Base-by-base conservation (phyloP, 352 stramenopile species). In the Globisporangium lucens region DNA sequence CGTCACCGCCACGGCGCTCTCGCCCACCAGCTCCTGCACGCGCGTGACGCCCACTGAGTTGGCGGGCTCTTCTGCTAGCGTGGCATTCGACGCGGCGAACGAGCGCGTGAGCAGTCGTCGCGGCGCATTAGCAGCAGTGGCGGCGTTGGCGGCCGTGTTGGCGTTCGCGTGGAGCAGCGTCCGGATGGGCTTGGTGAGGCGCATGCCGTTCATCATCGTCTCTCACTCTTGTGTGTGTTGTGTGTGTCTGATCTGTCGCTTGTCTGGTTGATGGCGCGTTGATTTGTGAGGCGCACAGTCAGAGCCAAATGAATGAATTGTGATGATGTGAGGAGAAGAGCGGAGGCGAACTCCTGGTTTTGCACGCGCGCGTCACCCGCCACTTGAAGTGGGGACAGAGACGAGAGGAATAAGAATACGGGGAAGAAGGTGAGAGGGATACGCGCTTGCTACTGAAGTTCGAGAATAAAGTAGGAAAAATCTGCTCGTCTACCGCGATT, bases 1-100 rank as follows among this genome's bases (percentile, higher is more conserved):
- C 49, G 80, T 90, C 46, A 95, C 75, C 49, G 74, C 69, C 56
- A 95, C 75, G 2, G 87, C 85, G 41, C 75, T 65, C 56, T 89
- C 79, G 24, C 64, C 65, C 4, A 46, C 65, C n/a, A 90, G 70
- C 30, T 93, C 75, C 65, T 85, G 75, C 46, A 89, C 84, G 66
- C 74, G 74, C 38, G 66, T 66, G 41, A 87, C 27, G n/a, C 58
- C 65, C 15, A 65, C 35, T 47, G 41, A 1, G 6, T 8, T n/a
- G 41, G 13, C 41, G 5, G 5, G 13, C 15, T 47, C 41, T 7
- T n/a, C 13, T 47, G 41, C 41, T 9, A 47, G 41, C 15, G 15
- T 15, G 9, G 41, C 41, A 15, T 17, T 27, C 15, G 58, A n/a
- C 9, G 51, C 9, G 1, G 51, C 49, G 38, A 55, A 53, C 56